Evolutionary conservation across 371 early-diverging fungal species (phyloP).

Genomic region (Umbelopsis sp.): DNA sequence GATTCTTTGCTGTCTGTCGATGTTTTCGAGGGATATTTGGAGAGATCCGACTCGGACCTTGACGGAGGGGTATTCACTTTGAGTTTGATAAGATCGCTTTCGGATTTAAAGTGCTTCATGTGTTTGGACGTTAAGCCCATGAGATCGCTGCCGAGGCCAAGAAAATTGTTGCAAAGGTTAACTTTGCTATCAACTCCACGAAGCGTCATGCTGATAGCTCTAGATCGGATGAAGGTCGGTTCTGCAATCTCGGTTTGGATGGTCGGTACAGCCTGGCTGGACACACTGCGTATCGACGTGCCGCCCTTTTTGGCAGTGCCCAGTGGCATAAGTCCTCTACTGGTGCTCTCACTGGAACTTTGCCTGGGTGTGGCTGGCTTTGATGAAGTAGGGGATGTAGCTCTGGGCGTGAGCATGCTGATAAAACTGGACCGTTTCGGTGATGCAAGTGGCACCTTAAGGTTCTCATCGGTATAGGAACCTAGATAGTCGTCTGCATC

Average conservation of each 20-base stretch:
- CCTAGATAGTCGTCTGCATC: not conserved
- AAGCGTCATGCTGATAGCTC: not conserved
- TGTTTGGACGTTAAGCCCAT: not conserved
- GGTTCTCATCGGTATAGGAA: not conserved
- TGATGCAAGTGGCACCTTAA: not conserved
- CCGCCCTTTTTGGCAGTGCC: not conserved
- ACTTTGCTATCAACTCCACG: not conserved
- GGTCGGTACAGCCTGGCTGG: conserved; percentile 1
- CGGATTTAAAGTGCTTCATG: conserved; percentile 39
- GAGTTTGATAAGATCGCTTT: conserved; percentile 38
- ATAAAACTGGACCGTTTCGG: not conserved
- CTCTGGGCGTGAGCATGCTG: not conserved
- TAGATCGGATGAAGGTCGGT: conserved; percentile 36
- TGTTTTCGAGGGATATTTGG: not conserved
- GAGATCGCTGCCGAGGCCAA: conserved; percentile 1
- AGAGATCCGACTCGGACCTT: not conserved
- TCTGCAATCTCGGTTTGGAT: conserved; percentile 41
- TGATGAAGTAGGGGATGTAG: not conserved
- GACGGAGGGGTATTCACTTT: conserved; percentile 20
- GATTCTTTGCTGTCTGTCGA: not conserved
- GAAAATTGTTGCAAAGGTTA: not conserved
- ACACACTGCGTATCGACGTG: not conserved
- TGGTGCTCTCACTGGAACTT: not conserved
- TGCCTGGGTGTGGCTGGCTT: not conserved
- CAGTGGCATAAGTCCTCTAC: not conserved